A percentile compares a stretch with the other conserved stretches of the same genome.
Evolutionary conservation across 1,284 basidiomycete species (phyloP).

Genomic region (Coniferiporia weirii): DNA sequence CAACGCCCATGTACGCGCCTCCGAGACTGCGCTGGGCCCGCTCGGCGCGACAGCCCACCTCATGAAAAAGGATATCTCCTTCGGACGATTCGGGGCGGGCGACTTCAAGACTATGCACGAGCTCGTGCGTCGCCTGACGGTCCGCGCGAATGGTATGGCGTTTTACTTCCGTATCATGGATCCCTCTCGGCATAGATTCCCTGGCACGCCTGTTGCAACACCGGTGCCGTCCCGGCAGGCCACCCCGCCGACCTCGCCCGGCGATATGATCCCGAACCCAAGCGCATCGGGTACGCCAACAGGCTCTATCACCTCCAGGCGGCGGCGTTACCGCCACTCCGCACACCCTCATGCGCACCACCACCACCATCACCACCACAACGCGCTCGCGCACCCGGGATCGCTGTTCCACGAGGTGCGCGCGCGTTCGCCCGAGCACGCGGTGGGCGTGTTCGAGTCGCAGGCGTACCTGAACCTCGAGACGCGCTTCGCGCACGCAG

Average conservation of each 20-base stretch:
- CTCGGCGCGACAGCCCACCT: conserved; percentile 52
- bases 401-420: conserved; percentile 11
- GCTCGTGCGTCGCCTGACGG: conserved; percentile 43
- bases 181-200: conserved; percentile 29
- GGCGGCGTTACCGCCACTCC: neutral
- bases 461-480: conserved; percentile 77
- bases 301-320: neutral
- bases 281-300: neutral
- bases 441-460: conserved; percentile 79
- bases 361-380: neutral
- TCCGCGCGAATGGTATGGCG: conserved; percentile 59
- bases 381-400: neutral
- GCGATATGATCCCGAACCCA: conserved; percentile 19
- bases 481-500: conserved; percentile 45
- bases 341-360: neutral
- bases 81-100: conserved; percentile 54
- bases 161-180: conserved; percentile 62
- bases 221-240: conserved; percentile 15
- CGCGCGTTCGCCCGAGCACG: conserved; percentile 36
- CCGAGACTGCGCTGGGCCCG: conserved; percentile 52
- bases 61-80: conserved; percentile 59
- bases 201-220: conserved; percentile 21
- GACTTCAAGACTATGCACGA: conserved; percentile 55
- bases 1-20: conserved; percentile 34
- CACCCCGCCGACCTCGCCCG: conserved; percentile 24